Evolutionary conservation across 176 grass and related monocot genomes (phyloP), one percentile per base, ranked within the genome.

Genomic region (Poa pratensis): DNA sequence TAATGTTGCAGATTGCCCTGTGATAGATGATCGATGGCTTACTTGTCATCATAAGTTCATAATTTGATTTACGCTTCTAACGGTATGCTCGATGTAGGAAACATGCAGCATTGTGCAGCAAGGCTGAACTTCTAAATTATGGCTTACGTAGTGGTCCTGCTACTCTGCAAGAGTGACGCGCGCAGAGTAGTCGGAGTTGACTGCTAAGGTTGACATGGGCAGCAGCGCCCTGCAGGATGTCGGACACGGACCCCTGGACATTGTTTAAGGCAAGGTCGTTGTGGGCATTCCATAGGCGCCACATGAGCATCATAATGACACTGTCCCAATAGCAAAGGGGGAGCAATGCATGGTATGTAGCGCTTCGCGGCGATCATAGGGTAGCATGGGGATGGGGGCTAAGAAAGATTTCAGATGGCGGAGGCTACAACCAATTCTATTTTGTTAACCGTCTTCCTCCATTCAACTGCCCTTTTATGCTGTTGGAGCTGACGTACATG

Each of bases 91-190:
- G 15, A 18, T 7, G 3, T 74, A 74, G 43, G 71, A 50, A 50
- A 42, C 40, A 14, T 20, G 15, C 45, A 74, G 71, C n/a, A 28
- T 74, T 74, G 70, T 73, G 42, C 43, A 45, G 42, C 43, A 28
- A 27, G 42, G 14, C 12, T 73, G 43, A 73, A 73, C 12, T 73
- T 73, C 69, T 73, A 49, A 49, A 73, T 17, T 73, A 9, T 49
- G 42, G 40, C n/a, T 73, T 22, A 24, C 14, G n/a, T n/a, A 69
- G 35, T 26, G 40, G n/a, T 46, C 69, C 13, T 6, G 69, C 69
- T 24, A 27, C 69, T 48, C 22, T 49, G 42, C 69, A 49, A 69
- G 42, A 73, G 22, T 46, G 23, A 22, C 13, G 12, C 6, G 6
- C 15, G 12, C 69, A 49, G 22, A 73, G 69, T 69, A 39, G 66